A percentile compares a stretch with the other conserved stretches of the same genome.
These are phyloP conservation scores for Triticum aestivum DNA, from an alignment of 176 grass and related monocot species.

Conservation along the genomic window DNA sequence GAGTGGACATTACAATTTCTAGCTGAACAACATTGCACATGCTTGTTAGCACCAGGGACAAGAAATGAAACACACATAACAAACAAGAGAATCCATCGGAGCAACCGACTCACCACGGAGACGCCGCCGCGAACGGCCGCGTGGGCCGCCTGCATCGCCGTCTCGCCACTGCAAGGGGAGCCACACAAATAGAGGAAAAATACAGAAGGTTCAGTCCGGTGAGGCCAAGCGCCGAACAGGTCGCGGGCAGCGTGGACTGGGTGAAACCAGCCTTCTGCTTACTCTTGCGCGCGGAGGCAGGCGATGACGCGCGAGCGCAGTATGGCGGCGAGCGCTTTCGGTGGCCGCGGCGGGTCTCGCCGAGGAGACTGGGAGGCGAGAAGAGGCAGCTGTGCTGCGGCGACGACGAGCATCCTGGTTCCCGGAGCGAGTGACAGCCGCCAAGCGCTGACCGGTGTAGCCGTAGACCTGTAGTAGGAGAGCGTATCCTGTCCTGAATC, in stretches of 20 bases:
- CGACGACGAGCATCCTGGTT: conserved; percentile 21
- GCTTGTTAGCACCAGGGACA: not conserved
- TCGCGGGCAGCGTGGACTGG: not conserved
- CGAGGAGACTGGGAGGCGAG: not conserved
- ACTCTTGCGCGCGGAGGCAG: conserved; percentile 57
- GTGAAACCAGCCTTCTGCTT: not conserved
- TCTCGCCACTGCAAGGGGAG: conserved; percentile 49
- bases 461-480: too few relatives aligned
- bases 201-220: not conserved
- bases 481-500: too few relatives aligned
- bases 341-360: not conserved
- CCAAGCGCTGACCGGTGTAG: not conserved
- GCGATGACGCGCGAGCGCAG: conserved; percentile 50
- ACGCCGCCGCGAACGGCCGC: conserved; percentile 68
- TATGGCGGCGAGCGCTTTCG: conserved; percentile 40
- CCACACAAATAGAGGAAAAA: not conserved
- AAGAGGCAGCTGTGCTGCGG: conserved; percentile 13
- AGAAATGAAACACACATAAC: not conserved
- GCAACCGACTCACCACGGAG: conserved; percentile 64
- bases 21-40: conserved; percentile 48
- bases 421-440: not conserved
- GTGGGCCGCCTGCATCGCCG: conserved; percentile 63
- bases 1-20: conserved; percentile 79
- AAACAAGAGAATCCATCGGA: not conserved
- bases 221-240: conserved; percentile 22